Conservation (phyloP, 2,329 filamentous ascomycete genomes). For the Penicillium digitatum region DNA sequence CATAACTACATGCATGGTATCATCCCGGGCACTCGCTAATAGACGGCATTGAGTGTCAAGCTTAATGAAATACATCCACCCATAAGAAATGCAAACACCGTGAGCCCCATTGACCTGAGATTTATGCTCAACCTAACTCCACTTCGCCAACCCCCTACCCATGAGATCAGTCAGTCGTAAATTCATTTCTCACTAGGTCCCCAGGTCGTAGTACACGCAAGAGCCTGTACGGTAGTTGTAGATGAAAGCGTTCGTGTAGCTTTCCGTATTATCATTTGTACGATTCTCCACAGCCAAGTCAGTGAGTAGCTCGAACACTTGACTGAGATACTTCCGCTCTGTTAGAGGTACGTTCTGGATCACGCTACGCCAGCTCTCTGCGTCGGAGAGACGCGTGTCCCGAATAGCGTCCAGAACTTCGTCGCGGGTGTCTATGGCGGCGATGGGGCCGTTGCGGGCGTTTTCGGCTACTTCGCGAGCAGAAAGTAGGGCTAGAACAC, state of each 20-base stretch:
- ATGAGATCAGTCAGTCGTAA: constrained; percentile 9
- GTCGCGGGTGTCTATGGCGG: constrained; percentile 84
- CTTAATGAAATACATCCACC: constrained; percentile 7
- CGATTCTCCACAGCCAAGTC: constrained; percentile 54
- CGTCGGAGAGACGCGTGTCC: constrained; percentile 69
- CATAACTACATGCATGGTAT: constrained; percentile 18
- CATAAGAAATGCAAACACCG: constrained; percentile 10
- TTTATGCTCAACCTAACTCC: constrained; percentile 1
- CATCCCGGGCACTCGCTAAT: constrained; percentile 18
- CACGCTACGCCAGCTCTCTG: constrained; percentile 76
- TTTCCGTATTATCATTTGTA: constrained; percentile 47
- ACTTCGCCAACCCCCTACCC: neutral
- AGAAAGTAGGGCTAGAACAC: constrained; percentile 46
- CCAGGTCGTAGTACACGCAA: constrained; percentile 81
- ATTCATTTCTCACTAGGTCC: constrained; percentile 26
- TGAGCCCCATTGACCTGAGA: constrained; percentile 9
- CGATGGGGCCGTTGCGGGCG: constrained; percentile 73
- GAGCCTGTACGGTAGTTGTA: constrained; percentile 86
- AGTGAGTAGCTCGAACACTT: constrained; percentile 72
- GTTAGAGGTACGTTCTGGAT: constrained; percentile 72
- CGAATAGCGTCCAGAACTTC: constrained; percentile 73
- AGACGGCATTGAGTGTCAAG: constrained; percentile 11
- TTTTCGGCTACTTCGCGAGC: constrained; percentile 62
- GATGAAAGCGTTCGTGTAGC: constrained; percentile 70
- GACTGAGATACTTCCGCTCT: constrained; percentile 76